Conservation (phyloP, 768 basidiomycete species). For the Termitomyces sp. region DNA sequence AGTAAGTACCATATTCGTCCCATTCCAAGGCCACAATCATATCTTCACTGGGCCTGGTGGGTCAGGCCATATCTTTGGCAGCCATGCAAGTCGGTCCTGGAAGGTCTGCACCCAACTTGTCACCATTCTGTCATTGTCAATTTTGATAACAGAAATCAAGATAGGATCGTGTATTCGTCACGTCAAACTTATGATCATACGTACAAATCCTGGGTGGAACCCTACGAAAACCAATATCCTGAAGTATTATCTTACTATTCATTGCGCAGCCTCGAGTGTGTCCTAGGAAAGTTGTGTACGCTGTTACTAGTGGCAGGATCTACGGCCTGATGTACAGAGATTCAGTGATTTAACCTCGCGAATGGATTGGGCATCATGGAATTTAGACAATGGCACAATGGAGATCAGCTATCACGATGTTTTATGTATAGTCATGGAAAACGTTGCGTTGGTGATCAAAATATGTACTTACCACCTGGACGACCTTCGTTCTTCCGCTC, state of each 20-base stretch:
- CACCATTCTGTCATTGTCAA: not conserved
- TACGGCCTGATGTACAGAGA: no score
- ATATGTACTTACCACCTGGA: not conserved
- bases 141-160: not conserved
- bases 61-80: not conserved
- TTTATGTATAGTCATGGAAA: not conserved
- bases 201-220: no score
- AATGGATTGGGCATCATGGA: not conserved
- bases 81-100: not conserved
- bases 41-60: no score
- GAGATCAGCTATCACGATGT: not conserved
- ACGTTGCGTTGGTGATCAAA: not conserved
- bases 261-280: not conserved
- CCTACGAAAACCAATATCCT: no score
- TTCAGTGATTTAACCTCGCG: no score
- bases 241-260: not conserved
- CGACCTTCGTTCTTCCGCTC: not conserved
- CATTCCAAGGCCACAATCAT: no score
- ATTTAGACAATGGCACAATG: not conserved
- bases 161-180: not conserved
- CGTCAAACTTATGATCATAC: not conserved
- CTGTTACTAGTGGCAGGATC: not conserved
- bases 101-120: not conserved
- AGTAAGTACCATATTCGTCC: no score
- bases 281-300: not conserved